Base-by-base conservation (phyloP, 148 eudicot genomes). In the Gaultheria prostrata region DNA sequence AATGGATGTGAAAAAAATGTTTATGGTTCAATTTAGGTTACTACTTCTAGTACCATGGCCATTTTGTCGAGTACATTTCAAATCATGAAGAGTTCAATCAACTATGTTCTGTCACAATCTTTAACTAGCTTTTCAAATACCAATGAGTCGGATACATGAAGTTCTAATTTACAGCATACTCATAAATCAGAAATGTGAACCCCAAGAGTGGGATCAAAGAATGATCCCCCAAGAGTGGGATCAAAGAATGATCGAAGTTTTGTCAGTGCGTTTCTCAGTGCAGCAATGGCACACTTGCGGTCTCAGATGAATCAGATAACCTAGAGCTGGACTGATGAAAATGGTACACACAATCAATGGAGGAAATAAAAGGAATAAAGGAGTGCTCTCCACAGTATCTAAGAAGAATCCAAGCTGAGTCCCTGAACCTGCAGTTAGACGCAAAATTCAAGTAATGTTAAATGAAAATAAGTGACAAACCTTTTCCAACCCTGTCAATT, bases 201-300 rank as follows among this genome's bases (percentile, higher is more conserved):
- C 77, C 77, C 51, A 10, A 43, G n/a, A n/a, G n/a, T n/a, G n/a
- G n/a, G n/a, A n/a, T n/a, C 26, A 35, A 74, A 10, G n/a, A n/a
- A n/a, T n/a, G n/a, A n/a, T n/a, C n/a, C n/a, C n/a, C n/a, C n/a
- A n/a, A n/a, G n/a, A n/a, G n/a, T n/a, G 77, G 77, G 61, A 32
- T 63, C 32, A 28, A 83, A 63, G 43, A 63, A 83, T 83, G 73
- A 49, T 83, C 21, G 35, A 51, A 45, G 75, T 21, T 63, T 71
- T 21, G n/a, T 50, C 46, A 28, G 9, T 45, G 28, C 24, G 69
- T 63, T 59, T 7, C 24, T 39, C 43, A 39, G 43, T 39, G 9
- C 73, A 77, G 53, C 18, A 12, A 26, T 54, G 7, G 8, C 30
- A 61, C 30, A 46, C 20, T 18, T 54, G 45, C 54, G 13, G 49